These are phyloP conservation scores for Starmerella ratchasimensis DNA, from an alignment of 805 yeast species.

Conservation along the genomic window DNA sequence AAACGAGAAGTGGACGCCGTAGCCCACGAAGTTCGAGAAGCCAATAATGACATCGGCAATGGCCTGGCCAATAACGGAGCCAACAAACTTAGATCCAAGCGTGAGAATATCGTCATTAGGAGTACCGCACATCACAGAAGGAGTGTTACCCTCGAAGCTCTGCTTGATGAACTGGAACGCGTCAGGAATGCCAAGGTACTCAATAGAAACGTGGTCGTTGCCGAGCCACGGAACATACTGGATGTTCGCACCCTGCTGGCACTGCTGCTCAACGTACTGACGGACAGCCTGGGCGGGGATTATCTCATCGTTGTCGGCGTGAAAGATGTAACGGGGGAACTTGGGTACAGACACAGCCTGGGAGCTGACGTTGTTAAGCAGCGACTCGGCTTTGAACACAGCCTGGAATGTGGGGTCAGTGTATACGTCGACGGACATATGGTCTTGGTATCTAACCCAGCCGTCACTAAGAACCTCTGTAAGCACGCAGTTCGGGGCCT, in stretches of 20 bases:
- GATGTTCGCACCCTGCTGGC: slow-evolving; percentile 8
- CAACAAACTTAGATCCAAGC: neutral
- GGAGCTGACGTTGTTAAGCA: slow-evolving; percentile 4
- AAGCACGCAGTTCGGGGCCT: neutral
- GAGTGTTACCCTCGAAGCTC: slow-evolving; percentile 8
- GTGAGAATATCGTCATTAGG: slow-evolving; percentile 5
- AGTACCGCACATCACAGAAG: slow-evolving; percentile 5
- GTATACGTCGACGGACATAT: slow-evolving; percentile 16
- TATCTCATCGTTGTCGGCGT: slow-evolving; percentile 19
- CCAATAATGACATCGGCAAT: neutral
- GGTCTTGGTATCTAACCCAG: slow-evolving; percentile 2
- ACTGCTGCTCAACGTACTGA: slow-evolving; percentile 7
- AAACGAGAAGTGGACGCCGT: neutral
- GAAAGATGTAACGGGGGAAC: slow-evolving; percentile 20
- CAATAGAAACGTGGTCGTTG: slow-evolving; percentile 6
- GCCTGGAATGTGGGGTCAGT: slow-evolving; percentile 9
- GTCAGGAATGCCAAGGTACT: slow-evolving; percentile 7
- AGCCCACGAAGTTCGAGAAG: neutral
- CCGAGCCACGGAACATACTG: slow-evolving; percentile 7
- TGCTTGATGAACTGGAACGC: slow-evolving; percentile 13
- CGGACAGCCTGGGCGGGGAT: slow-evolving; percentile 16
- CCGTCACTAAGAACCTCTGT: slow-evolving; percentile 1
- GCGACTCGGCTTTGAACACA: slow-evolving; percentile 6
- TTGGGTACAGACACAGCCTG: slow-evolving; percentile 14
- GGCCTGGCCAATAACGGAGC: slow-evolving; percentile 3